Conservation (phyloP, 169 alveolate genomes). For the Eimeria praecox region DNA sequence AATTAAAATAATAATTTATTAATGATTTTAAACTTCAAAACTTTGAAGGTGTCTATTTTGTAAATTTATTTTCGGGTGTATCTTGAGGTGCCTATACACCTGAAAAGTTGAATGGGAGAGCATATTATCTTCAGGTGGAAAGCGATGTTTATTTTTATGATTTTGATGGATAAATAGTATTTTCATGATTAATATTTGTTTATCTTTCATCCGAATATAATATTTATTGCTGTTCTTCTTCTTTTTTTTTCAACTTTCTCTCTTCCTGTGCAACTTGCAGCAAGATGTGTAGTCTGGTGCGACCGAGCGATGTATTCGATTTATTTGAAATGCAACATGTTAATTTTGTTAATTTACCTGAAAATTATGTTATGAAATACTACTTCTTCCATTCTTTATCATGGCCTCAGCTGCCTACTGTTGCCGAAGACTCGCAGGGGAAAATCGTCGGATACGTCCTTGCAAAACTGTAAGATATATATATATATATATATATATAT, state of each 20-base stretch:
- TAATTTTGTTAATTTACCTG: slow-evolving; percentile 94
- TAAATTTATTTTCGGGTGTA: not conserved
- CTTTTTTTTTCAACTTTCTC: no score
- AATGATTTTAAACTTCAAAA: not conserved
- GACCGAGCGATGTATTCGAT: slow-evolving; percentile 90
- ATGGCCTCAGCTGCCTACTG: slow-evolving; percentile 94
- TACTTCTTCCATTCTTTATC: slow-evolving; percentile 94
- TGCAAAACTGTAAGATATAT: slow-evolving; percentile 81
- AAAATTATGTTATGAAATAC: slow-evolving; percentile 94
- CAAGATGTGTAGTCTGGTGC: slow-evolving; percentile 79
- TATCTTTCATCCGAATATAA: not conserved
- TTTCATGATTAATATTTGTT: not conserved
- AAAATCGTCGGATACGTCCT: slow-evolving; percentile 87
- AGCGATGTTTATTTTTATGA: not conserved
- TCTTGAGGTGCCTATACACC: slow-evolving; percentile 5
- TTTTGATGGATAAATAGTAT: not conserved
- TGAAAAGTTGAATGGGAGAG: not conserved
- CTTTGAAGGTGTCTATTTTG: not conserved
- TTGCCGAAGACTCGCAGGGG: slow-evolving; percentile 92
- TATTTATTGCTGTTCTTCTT: not conserved
- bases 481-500: not conserved
- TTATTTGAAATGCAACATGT: slow-evolving; percentile 90
- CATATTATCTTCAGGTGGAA: not conserved
- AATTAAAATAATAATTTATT: no score
- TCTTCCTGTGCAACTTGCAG: slow-evolving; percentile 11